A percentile compares a stretch with the other conserved stretches of the same genome.
phyloP scores from a whole-genome alignment of 106 monocot genomes.

The Platanthera zijinensis region DNA sequence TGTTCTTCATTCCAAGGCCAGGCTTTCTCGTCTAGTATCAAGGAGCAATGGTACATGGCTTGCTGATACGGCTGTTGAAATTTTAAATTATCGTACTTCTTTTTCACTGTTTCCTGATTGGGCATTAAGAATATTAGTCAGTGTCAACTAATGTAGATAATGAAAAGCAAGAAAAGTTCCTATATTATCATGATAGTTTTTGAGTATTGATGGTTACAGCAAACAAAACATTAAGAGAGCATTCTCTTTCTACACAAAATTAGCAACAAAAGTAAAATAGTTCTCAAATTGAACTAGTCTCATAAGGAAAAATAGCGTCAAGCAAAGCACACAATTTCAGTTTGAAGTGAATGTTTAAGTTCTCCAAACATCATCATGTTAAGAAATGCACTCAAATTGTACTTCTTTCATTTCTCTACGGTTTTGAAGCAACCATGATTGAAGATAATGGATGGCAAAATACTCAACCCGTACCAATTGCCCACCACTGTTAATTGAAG shows the following conservation, averaged over 20 bases:
- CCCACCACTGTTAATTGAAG: not conserved
- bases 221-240: not conserved
- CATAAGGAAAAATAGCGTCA: not conserved
- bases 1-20: slow-evolving; percentile 79
- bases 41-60: slow-evolving; percentile 71
- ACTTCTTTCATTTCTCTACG: not conserved
- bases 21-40: slow-evolving; percentile 60
- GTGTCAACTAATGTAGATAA: not conserved
- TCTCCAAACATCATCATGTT: not conserved
- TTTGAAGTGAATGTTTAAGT: not conserved
- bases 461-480: not conserved
- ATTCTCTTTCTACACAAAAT: not conserved
- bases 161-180: not conserved
- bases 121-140: not conserved
- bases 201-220: not conserved
- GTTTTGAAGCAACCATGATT: not conserved
- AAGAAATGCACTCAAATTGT: not conserved
- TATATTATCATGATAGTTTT: not conserved
- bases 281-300: not conserved
- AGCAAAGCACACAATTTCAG: not conserved
- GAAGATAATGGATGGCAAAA: not conserved
- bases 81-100: slow-evolving; percentile 79
- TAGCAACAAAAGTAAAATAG: not conserved
- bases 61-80: slow-evolving; percentile 83
- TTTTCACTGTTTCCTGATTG: slow-evolving; percentile 59